Conservation (phyloP, 2,329 filamentous ascomycete species). For the Westerdykella ornata region DNA sequence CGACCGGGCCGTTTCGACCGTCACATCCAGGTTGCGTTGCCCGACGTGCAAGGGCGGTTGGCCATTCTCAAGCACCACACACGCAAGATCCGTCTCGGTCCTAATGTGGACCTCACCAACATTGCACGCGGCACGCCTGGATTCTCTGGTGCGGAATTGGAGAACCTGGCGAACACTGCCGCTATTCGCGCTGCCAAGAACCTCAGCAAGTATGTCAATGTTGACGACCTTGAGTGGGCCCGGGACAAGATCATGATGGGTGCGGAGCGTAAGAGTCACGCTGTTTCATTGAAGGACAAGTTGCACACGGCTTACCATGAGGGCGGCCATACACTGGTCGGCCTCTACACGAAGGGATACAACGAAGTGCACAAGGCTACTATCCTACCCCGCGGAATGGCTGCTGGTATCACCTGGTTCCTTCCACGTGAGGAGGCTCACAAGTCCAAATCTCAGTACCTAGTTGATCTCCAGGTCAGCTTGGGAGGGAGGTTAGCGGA, state of each 20-base stretch:
- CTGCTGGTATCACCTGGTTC: conserved; percentile 79
- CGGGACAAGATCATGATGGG: conserved; percentile 99
- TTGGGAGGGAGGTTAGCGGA: conserved; percentile 87
- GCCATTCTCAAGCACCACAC: conserved; percentile 91
- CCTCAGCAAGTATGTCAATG: conserved; percentile 66
- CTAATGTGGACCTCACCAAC: conserved; percentile 74
- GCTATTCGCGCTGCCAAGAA: conserved; percentile 89
- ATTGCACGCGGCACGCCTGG: conserved; percentile 84
- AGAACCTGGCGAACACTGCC: conserved; percentile 95
- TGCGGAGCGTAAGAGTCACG: conserved; percentile 79
- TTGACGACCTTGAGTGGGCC: conserved; percentile 88
- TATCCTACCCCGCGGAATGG: conserved; percentile 82
- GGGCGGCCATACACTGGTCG: conserved; percentile 87
- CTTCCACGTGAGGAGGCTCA: conserved; percentile 83
- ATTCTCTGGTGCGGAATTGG: conserved; percentile 89
- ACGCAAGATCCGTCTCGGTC: conserved; percentile 75
- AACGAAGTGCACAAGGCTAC: conserved; percentile 92
- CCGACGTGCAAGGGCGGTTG: conserved; percentile 87
- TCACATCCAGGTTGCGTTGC: conserved; percentile 79
- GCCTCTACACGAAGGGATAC: conserved; percentile 69
- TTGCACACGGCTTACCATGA: conserved; percentile 94
- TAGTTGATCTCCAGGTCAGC: conserved; percentile 69
- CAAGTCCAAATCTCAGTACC: conserved; percentile 74
- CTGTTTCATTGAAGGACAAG: conserved; percentile 91
- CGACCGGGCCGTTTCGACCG: conserved; percentile 94